Percentiles rank a stretch among this genome's conserved stretches.
These are phyloP conservation scores for Veloboletus limbatus DNA, from an alignment of 1,284 basidiomycete genomes.

Conservation along the genomic window DNA sequence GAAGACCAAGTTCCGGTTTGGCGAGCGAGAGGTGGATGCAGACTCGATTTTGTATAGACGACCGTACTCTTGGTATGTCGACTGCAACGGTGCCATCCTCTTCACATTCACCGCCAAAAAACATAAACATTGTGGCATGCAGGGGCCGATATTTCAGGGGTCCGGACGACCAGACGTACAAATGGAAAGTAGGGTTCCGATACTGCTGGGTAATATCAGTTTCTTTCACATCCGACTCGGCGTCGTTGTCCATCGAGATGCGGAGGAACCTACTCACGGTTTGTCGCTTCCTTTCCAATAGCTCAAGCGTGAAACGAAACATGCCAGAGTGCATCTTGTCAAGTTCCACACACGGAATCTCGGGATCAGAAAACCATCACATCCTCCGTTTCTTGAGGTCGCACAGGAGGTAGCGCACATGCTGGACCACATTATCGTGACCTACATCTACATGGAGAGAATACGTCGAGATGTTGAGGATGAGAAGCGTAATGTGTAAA, in stretches of 20 bases:
- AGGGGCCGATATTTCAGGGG: slow-evolving; percentile 24
- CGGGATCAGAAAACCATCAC: slow-evolving; percentile 17
- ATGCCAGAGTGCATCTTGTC: slow-evolving; percentile 19
- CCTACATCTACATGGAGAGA: slow-evolving; percentile 36
- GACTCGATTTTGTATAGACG: slow-evolving; percentile 11
- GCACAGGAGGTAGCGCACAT: slow-evolving; percentile 32
- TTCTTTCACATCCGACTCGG: background rate
- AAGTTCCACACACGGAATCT: slow-evolving; percentile 25
- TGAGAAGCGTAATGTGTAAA: slow-evolving; percentile 15
- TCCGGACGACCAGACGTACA: slow-evolving; percentile 26
- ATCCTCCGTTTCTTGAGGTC: slow-evolving; percentile 34
- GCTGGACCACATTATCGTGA: slow-evolving; percentile 35
- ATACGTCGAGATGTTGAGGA: slow-evolving; percentile 26
- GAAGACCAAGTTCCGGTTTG: slow-evolving; percentile 14
- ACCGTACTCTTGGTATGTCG: slow-evolving; percentile 18
- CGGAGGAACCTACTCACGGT: background rate
- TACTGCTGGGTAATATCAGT: slow-evolving; percentile 18
- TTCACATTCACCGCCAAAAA: background rate
- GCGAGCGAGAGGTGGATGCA: slow-evolving; percentile 8
- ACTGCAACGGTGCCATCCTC: background rate
- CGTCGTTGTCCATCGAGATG: background rate
- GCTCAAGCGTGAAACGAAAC: slow-evolving; percentile 20
- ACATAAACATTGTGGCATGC: too few relatives aligned
- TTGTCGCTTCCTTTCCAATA: background rate
- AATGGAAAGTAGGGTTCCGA: slow-evolving; percentile 25